Evolutionary conservation across 78 protist species (phyloP).

Genomic region (Dictyostelium citrinum): DNA sequence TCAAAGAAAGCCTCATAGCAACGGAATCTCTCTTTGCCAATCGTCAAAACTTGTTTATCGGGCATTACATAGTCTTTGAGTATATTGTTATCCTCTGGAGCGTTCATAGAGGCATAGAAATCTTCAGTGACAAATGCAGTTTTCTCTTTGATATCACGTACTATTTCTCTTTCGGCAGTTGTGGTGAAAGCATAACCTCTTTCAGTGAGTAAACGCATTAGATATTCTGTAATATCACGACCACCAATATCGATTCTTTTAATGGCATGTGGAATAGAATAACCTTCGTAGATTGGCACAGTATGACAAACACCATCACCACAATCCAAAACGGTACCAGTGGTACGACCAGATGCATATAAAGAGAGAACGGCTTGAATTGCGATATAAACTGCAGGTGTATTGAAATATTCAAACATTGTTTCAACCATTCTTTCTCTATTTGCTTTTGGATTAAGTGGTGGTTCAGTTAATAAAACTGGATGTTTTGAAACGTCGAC

Average conservation of each 20-base stretch:
- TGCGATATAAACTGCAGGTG: conserved; percentile 95
- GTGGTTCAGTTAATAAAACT: conserved; percentile 97
- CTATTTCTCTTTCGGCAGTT: conserved; percentile 97
- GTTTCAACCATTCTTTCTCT: conserved; percentile 96
- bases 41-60: conserved; percentile 91
- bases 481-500: conserved; percentile 97
- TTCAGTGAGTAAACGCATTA: conserved; percentile 92
- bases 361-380: conserved; percentile 97
- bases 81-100: neutral
- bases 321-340: conserved; percentile 97
- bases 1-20: conserved; percentile 96
- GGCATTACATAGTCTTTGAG: conserved; percentile 91
- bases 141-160: conserved; percentile 95
- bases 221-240: conserved; percentile 93
- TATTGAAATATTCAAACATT: conserved; percentile 97
- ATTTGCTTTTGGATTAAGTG: conserved; percentile 98
- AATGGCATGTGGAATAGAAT: conserved; percentile 92
- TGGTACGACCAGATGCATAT: conserved; percentile 92
- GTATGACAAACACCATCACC: conserved; percentile 98
- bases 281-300: conserved; percentile 98
- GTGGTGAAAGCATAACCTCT: conserved; percentile 97
- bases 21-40: conserved; percentile 93
- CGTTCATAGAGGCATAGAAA: neutral
- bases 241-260: conserved; percentile 95
- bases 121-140: conserved; percentile 78